Conservation (phyloP, 768 basidiomycete species). For the Lyophyllum atratum region DNA sequence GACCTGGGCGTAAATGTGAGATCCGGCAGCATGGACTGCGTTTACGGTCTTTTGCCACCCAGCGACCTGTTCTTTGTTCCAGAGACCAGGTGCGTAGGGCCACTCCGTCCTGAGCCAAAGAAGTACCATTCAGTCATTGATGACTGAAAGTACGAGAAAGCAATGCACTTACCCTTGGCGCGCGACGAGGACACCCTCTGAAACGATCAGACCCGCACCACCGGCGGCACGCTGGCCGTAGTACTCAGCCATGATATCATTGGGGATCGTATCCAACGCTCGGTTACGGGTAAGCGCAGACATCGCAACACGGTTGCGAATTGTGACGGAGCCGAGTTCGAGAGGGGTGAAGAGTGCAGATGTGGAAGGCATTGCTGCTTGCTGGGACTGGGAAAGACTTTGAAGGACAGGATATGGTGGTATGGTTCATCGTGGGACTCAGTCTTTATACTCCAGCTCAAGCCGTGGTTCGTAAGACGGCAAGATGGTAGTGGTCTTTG, state of each 20-base stretch:
- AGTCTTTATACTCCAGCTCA: neutral
- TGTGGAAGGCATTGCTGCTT: constrained; percentile 4
- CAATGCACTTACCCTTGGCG: constrained; percentile 39
- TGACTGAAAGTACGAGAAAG: neutral
- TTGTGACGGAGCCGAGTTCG: constrained; percentile 30
- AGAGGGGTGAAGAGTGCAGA: constrained; percentile 28
- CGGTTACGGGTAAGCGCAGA: constrained; percentile 39
- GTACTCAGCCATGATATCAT: constrained; percentile 35
- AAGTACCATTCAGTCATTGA: neutral
- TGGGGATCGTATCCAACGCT: constrained; percentile 32
- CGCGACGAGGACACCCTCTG: constrained; percentile 39
- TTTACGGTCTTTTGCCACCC: constrained; percentile 50
- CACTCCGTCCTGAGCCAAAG: constrained; percentile 38
- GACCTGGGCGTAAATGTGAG: constrained; percentile 47
- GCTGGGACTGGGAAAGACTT: neutral
- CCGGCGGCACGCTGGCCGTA: constrained; percentile 38
- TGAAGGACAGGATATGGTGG: neutral
- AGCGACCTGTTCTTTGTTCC: constrained; percentile 42
- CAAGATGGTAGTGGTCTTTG: no score
- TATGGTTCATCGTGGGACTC: neutral
- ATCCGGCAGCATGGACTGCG: constrained; percentile 46
- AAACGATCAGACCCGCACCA: constrained; percentile 36
- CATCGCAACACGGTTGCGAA: constrained; percentile 36
- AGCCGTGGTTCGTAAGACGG: neutral
- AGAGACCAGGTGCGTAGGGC: constrained; percentile 47